Evolutionary conservation across 2,329 filamentous ascomycete species (phyloP).

Genomic region (Microcyclospora tardicrescens): DNA sequence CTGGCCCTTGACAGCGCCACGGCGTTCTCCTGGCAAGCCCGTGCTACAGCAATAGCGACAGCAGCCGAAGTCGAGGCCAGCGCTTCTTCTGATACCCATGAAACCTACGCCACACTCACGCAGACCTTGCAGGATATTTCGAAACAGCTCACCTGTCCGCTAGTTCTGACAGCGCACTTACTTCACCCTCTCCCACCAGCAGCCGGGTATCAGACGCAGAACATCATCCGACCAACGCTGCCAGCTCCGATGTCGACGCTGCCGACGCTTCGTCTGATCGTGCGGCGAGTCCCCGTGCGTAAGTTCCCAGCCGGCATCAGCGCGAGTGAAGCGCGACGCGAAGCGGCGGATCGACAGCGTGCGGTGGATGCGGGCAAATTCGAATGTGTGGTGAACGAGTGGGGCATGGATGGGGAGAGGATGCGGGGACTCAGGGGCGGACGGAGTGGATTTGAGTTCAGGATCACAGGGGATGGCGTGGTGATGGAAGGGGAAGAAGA

Average conservation of each 20-base stretch:
- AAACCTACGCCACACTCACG: slow-evolving; percentile 10
- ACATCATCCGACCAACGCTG: slow-evolving; percentile 11
- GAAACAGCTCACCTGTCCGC: slow-evolving; percentile 11
- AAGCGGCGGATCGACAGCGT: slow-evolving; percentile 23
- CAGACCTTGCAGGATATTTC: slow-evolving; percentile 9
- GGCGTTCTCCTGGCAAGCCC: slow-evolving; percentile 43
- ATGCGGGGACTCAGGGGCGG: slow-evolving; percentile 9
- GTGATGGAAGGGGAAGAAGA: slow-evolving; percentile 1
- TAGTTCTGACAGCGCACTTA: slow-evolving; percentile 12
- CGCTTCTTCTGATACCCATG: not conserved
- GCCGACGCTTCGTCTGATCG: slow-evolving; percentile 21
- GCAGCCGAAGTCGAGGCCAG: not conserved
- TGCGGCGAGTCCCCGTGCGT: slow-evolving; percentile 22
- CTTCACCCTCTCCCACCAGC: slow-evolving; percentile 3
- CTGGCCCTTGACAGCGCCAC: slow-evolving; percentile 43
- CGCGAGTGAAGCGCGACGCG: slow-evolving; percentile 25
- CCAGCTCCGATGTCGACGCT: slow-evolving; percentile 21
- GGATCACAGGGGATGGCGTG: slow-evolving; percentile 11
- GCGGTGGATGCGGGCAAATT: slow-evolving; percentile 26
- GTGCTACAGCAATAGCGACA: slow-evolving; percentile 16
- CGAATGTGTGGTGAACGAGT: slow-evolving; percentile 18
- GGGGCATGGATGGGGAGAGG: slow-evolving; percentile 14
- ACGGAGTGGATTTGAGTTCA: slow-evolving; percentile 13
- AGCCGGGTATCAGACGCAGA: slow-evolving; percentile 2
- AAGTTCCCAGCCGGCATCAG: slow-evolving; percentile 27